Evolutionary conservation across 2,329 filamentous ascomycete species (phyloP), one percentile per base, ranked within the genome.

Genomic region (Phoma sp.): DNA sequence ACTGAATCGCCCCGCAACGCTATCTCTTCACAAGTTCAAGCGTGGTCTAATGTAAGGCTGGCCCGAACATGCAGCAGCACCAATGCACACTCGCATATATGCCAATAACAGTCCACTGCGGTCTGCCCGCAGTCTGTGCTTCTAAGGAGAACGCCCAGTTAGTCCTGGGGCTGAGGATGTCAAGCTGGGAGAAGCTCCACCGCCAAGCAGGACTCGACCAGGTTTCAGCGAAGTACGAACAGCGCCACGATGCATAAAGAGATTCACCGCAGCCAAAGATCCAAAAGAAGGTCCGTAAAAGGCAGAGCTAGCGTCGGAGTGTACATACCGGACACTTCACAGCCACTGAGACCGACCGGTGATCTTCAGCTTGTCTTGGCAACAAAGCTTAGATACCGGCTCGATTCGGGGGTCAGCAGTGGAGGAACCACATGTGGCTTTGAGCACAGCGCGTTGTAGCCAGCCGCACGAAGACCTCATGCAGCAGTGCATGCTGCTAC

Each of bases 161-260:
- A 15, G 23, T 25, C 18, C 29, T 42, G 47, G 45, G 42, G 50
- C 50, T 53, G 40, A 51, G 29, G 18, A 47, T n/a, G 56, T 46
- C 33, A 60, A 53, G 42, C 12, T 42, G 45, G 32, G 32, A 30
- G 43, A 62, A 62, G 59, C 59, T 61, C 57, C 50, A 28, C 5
- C 21, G 52, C 49, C 53, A 51, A 57, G 56, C 18, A 21, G 38
- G 25, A 42, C 42, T 50, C 33, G 47, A 34, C 45, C 43, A 33
- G 45, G 33, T 54, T 51, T 42, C 53, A 50, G 47, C 47, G 36
- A 17, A 36, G 32, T 15, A 20, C 26, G 37, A 26, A 33, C 40
- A 30, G 32, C 46, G 47, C 47, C 52, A 50, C 52, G 28, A 42
- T 46, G 20, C 52, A 34, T 28, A n/a, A 47, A 26, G 17, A 34